Evolutionary conservation across 2,329 filamentous ascomycete genomes (phyloP), one percentile per base, ranked within the genome.

Genomic region (Phoma sp.): DNA sequence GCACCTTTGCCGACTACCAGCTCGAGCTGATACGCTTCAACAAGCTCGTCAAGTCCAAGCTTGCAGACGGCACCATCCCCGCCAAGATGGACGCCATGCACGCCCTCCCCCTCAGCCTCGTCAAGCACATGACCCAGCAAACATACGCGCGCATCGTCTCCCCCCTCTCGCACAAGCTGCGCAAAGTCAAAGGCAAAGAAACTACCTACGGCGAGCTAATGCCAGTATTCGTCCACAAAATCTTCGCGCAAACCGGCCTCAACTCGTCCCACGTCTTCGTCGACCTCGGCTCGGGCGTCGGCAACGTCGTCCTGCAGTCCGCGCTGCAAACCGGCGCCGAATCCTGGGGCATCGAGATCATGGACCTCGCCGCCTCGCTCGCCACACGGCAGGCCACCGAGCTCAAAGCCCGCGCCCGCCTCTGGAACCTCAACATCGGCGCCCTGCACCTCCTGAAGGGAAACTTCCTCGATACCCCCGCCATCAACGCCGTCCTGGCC

Each of bases 271-370:
- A 96, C 65, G 86, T 96, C 33, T 98, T 99, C 73, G 88, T 99
- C 56, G 95, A 99, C 71, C 83, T 99, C 13, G 95, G 95, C 43
- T 98, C 94, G 2, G 95, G 95, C 27, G 95, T 98, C 15, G 95
- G 94, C 43, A 99, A 98, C 71, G 94, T 98, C 2, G 92, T 95
- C 24, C 80, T 99, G 45, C 95, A 99, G 74, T 92, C 94, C 2
- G 95, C 95, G 0, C 84, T 99, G 19, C 91, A 99, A 74, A 87
- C 94, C 47, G 95, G 95, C 17, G 96, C 92, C 74, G 92, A 96
- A 72, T 94, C 90, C 75, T 97, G 92, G 88, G 95, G 95, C 25
- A 96, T 94, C 68, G 95, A 99, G 76, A 91, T 96, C 83, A 96
- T 97, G 92, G 84, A 89, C 53, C 96, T 95, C 58, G 91, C 93